Percentiles rank a stretch among this genome's conserved stretches.
These are phyloP conservation scores for Geranium rotundifolium DNA, from an alignment of 345 rosid species.

Conservation along the genomic window DNA sequence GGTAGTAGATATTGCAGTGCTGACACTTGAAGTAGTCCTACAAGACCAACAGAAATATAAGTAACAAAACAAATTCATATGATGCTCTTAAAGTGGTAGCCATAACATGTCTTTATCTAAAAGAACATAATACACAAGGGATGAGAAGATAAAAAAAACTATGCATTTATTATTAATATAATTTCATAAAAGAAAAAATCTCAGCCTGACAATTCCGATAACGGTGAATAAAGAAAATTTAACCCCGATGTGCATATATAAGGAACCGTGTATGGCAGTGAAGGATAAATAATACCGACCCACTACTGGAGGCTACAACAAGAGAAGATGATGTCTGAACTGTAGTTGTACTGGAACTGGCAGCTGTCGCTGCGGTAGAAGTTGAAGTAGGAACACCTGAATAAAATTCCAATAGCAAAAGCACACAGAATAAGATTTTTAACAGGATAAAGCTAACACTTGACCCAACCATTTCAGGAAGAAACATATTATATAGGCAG, in stretches of 20 bases:
- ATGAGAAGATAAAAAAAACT: background rate
- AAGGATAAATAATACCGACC: conserved; percentile 37
- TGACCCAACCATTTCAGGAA: background rate
- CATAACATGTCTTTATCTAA: background rate
- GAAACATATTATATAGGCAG: no score
- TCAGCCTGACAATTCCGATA: background rate
- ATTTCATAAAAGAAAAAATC: no score
- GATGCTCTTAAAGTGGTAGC: background rate
- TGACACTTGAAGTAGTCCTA: conserved; percentile 48
- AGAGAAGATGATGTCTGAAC: conserved; percentile 46
- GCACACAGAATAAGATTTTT: background rate
- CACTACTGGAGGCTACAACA: conserved; percentile 55
- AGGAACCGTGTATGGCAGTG: background rate
- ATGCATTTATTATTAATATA: background rate
- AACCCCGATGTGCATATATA: background rate
- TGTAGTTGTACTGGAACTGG: conserved; percentile 31
- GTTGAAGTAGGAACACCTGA: conserved; percentile 49
- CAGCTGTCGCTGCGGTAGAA: conserved; percentile 33
- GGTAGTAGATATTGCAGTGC: conserved; percentile 32
- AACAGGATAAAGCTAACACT: background rate
- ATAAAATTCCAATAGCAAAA: conserved; percentile 1
- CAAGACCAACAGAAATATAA: conserved; percentile 6
- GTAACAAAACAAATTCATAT: conserved; percentile 1
- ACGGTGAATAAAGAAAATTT: background rate
- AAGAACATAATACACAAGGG: background rate